Percentiles rank a stretch among this genome's conserved stretches.
These are phyloP conservation scores for Spathaspora gorwiae DNA, from an alignment of 805 yeast species.

Conservation along the genomic window DNA sequence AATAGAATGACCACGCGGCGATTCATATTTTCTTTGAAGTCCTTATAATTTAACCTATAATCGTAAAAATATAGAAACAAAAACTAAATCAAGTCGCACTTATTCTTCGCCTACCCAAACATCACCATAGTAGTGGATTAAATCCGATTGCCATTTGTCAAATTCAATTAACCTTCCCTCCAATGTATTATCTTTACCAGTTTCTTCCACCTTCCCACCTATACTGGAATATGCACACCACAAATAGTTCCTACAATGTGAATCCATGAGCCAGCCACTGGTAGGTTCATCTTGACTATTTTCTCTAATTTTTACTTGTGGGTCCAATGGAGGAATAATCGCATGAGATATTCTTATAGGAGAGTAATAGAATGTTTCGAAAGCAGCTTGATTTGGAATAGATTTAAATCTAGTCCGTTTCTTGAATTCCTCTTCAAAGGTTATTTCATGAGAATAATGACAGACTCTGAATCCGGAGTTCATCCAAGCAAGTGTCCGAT, in stretches of 20 bases:
- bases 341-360: conserved; percentile 42
- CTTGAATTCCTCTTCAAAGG: conserved; percentile 30
- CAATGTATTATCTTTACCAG: conserved; percentile 32
- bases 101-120: conserved; percentile 47
- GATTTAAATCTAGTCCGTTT: conserved; percentile 19
- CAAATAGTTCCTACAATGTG: conserved; percentile 49
- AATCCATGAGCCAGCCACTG: conserved; percentile 49
- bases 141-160: conserved; percentile 21
- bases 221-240: conserved; percentile 61
- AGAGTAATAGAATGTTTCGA: conserved; percentile 24
- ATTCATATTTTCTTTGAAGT: no score
- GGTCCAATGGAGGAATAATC: conserved; percentile 49
- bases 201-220: conserved; percentile 41
- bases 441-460: conserved; percentile 25
- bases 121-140: conserved; percentile 44
- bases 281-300: conserved; percentile 41
- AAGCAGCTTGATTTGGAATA: conserved; percentile 14
- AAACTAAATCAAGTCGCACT: not conserved
- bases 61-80: no score
- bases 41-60: no score
- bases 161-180: conserved; percentile 45
- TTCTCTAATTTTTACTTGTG: conserved; percentile 23
- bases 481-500: conserved; percentile 33
- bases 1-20: no score
- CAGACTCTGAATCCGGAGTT: conserved; percentile 42